Evolutionary conservation across 495 filamentous ascomycete genomes (phyloP), one percentile per base, ranked within the genome.

Genomic region (Letharia columbiana): DNA sequence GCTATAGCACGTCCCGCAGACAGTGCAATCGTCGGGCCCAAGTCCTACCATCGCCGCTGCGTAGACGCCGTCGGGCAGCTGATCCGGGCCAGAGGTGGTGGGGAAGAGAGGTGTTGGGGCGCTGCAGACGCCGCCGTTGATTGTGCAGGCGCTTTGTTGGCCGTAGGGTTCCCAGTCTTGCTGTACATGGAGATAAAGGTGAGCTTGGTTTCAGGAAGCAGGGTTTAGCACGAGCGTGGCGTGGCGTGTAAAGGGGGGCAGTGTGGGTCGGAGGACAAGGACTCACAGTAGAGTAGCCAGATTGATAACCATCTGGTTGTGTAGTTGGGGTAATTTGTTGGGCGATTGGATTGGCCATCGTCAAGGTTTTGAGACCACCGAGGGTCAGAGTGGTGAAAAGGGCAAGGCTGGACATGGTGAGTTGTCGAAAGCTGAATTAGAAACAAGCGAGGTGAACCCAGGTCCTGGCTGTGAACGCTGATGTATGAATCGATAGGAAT

Each of bases 1-100:
- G 45, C 65, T 69, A 31, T 69, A 69, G 60, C 68, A 69, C 12
- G 58, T 47, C 13, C 68, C 68, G 59, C 68, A 69, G 18, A 61
- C 58, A 7, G 47, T 41, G 60, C 68, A 69, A 52, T 67, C 60
- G 40, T 45, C 50, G 11, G 68, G 35, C 5, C 44, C 67, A 12
- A 65, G 64, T 42, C 68, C 68, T 28, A 69, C 33, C 7, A 67
- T 60, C 5, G 68, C 68, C 3, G 64, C 68, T 20, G 68, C 64
- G 10, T 60, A 69, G 20, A 67, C 65, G 49, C 68, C 68, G 18
- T 8, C 11, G 20, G 58, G 42, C 20, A 69, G 20, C 1, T 1
- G 28, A 7, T 42, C 28, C 18, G 47, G 39, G n/a, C 54, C 64
- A 15, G 45, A 3, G 33, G 65, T 69, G 64, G 45, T 45, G 17